These are phyloP conservation scores for Zychaea mexicana DNA, from an alignment of 371 early-diverging fungal genomes.

Conservation along the genomic window DNA sequence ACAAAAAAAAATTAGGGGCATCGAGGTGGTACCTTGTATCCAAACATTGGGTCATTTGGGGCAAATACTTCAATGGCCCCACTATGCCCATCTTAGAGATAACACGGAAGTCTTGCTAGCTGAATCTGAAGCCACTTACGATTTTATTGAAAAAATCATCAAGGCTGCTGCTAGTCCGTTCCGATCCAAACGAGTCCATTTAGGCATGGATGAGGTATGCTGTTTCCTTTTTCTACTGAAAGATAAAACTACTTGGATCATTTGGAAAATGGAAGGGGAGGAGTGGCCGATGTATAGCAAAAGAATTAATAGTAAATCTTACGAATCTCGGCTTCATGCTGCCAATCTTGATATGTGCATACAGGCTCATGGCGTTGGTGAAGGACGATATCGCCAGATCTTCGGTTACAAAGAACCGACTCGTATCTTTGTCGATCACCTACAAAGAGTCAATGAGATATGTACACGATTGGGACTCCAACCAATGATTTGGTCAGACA, in stretches of 20 bases:
- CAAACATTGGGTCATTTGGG: slow-evolving; percentile 91
- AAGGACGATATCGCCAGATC: slow-evolving; percentile 77
- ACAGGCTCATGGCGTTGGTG: slow-evolving; percentile 82
- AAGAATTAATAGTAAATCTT: too few species aligned
- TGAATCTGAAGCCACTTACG: slow-evolving; percentile 75
- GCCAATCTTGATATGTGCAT: neutral
- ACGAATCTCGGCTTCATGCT: too few species aligned
- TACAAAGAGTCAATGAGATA: slow-evolving; percentile 72
- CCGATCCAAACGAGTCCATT: slow-evolving; percentile 77
- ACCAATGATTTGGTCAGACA: slow-evolving; percentile 91
- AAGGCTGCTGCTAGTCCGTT: slow-evolving; percentile 66
- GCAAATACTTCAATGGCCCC: slow-evolving; percentile 89
- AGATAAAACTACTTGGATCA: too few species aligned
- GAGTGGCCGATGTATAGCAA: too few species aligned
- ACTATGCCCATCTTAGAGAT: slow-evolving; percentile 75
- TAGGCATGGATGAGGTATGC: slow-evolving; percentile 83
- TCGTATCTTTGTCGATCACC: slow-evolving; percentile 76
- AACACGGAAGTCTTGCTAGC: slow-evolving; percentile 79
- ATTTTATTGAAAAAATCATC: slow-evolving; percentile 76
- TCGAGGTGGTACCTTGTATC: slow-evolving; percentile 89
- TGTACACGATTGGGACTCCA: slow-evolving; percentile 62
- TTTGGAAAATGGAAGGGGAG: too few species aligned
- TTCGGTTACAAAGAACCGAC: slow-evolving; percentile 77
- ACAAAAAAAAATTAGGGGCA: too few species aligned
- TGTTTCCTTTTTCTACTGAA: neutral